phyloP scores from a whole-genome alignment of 2,329 filamentous ascomycete genomes.

The Rhinocladiella similis region DNA sequence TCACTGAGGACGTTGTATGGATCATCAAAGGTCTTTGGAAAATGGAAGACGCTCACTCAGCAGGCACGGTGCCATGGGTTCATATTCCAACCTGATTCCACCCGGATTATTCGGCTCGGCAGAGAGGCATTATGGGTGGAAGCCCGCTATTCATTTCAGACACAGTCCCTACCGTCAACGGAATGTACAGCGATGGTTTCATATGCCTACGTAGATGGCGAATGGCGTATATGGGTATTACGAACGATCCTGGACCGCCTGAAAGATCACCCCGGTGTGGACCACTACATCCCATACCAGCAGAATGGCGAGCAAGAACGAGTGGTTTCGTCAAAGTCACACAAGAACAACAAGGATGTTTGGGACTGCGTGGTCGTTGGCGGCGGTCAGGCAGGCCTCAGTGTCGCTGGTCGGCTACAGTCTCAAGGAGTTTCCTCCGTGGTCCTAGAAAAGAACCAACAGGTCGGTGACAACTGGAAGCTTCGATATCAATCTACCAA shows the following conservation, averaged over 20 bases:
- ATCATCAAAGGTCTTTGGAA: slow-evolving; percentile 13
- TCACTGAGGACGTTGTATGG: slow-evolving; percentile 26
- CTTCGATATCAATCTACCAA: slow-evolving; percentile 48
- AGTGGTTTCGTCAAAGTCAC: background rate
- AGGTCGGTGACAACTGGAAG: slow-evolving; percentile 65
- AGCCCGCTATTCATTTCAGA: too few relatives aligned
- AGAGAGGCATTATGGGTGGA: too few relatives aligned
- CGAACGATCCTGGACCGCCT: background rate
- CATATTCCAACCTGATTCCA: too few relatives aligned
- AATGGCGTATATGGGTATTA: too few relatives aligned
- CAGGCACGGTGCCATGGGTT: background rate
- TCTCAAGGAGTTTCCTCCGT: slow-evolving; percentile 57
- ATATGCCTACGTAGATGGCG: background rate
- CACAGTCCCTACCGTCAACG: background rate
- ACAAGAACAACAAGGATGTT: background rate
- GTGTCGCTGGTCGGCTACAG: slow-evolving; percentile 58
- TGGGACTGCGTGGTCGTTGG: slow-evolving; percentile 35
- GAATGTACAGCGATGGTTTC: background rate
- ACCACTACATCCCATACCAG: background rate
- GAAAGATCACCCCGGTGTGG: background rate
- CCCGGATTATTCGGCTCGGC: too few relatives aligned
- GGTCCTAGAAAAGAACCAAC: slow-evolving; percentile 58
- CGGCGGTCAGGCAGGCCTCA: slow-evolving; percentile 49
- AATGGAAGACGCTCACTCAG: background rate
- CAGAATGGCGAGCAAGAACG: background rate